These are phyloP conservation scores for Cyberlindnera veronae DNA, from an alignment of 805 yeast species.

Conservation along the genomic window DNA sequence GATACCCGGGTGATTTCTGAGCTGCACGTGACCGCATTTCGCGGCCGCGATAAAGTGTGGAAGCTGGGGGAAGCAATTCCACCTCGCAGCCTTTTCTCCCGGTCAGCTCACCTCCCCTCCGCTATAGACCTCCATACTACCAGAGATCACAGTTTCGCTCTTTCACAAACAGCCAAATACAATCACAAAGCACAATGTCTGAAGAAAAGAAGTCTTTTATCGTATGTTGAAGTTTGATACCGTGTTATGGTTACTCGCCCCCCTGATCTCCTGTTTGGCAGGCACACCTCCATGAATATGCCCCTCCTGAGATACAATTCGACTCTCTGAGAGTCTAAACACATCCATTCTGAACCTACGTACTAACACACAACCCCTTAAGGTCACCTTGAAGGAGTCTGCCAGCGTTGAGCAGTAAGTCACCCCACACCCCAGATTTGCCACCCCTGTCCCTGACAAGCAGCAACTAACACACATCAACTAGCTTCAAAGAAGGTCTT, in stretches of 20 bases:
- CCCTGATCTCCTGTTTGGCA: neutral
- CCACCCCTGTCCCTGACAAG: neutral
- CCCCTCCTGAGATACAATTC: neutral
- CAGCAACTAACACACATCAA: slow-evolving; percentile 14
- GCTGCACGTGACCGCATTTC: too few relatives aligned
- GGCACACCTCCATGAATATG: neutral
- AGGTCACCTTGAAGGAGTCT: slow-evolving; percentile 39
- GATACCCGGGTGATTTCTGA: too few relatives aligned
- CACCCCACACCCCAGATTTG: neutral
- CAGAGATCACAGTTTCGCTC: neutral
- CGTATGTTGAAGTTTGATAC: too few relatives aligned
- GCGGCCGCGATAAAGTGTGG: too few relatives aligned
- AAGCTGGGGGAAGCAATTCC: too few relatives aligned
- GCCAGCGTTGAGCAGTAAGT: slow-evolving; percentile 30
- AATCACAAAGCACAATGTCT: slow-evolving; percentile 15
- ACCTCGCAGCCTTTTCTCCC: too few relatives aligned
- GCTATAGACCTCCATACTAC: neutral
- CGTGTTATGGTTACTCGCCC: slow-evolving; percentile 4
- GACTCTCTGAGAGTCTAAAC: neutral
- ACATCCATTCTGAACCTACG: neutral
- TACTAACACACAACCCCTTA: slow-evolving; percentile 4
- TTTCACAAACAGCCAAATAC: neutral
- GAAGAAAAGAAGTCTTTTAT: slow-evolving; percentile 27
- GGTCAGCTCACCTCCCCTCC: neutral
- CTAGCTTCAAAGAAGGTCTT: slow-evolving; percentile 48